These are phyloP conservation scores for Beauveria bassiana DNA, from an alignment of 2,329 filamentous ascomycete genomes.

Conservation along the genomic window DNA sequence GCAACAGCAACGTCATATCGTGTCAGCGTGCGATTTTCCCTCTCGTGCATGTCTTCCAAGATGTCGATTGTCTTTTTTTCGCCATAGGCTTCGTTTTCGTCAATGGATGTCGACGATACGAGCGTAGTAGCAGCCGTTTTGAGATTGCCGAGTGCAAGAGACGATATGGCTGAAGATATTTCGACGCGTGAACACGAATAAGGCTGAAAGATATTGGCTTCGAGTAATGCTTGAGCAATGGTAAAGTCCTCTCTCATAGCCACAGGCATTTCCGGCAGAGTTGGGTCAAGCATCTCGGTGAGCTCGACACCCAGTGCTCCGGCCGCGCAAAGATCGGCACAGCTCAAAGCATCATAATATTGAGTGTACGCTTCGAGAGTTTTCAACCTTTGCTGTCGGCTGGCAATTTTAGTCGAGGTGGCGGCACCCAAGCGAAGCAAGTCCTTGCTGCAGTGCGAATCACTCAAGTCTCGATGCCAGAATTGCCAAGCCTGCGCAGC, in stretches of 20 bases:
- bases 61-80: conserved; percentile 26
- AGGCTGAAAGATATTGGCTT: conserved; percentile 30
- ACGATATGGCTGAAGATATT: conserved; percentile 24
- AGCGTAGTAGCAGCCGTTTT: conserved; percentile 14
- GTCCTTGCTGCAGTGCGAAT: conserved; percentile 42
- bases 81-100: background rate
- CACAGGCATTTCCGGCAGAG: conserved; percentile 46
- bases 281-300: conserved; percentile 52
- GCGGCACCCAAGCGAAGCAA: conserved; percentile 31
- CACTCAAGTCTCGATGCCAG: conserved; percentile 57
- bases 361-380: conserved; percentile 43
- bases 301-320: conserved; percentile 36
- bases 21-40: conserved; percentile 24
- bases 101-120: conserved; percentile 16
- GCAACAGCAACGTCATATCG: conserved; percentile 49
- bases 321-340: conserved; percentile 53
- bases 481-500: conserved; percentile 57
- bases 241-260: conserved; percentile 44
- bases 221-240: conserved; percentile 39
- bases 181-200: conserved; percentile 21
- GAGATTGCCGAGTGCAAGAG: conserved; percentile 20
- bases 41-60: conserved; percentile 32
- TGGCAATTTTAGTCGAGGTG: conserved; percentile 13
- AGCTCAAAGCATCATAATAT: conserved; percentile 55
- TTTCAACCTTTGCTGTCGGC: conserved; percentile 21